phyloP scores from a whole-genome alignment of 768 basidiomycete genomes.

The Podaxis sp. region DNA sequence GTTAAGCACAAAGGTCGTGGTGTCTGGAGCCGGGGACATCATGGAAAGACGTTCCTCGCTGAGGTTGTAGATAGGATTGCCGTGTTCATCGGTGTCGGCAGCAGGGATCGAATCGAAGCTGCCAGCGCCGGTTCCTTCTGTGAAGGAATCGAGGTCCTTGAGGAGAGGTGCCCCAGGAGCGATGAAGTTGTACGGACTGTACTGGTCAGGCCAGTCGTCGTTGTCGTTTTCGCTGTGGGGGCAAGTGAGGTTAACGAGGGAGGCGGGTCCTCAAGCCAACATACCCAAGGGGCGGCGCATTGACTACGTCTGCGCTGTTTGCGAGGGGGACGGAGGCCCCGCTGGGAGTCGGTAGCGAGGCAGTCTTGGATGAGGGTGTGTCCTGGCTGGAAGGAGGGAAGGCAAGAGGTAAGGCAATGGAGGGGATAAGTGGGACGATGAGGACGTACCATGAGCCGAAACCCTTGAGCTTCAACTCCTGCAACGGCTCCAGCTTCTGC shows the following conservation, averaged over 20 bases:
- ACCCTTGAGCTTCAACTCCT: conserved; percentile 12
- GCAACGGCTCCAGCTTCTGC: conserved; percentile 8
- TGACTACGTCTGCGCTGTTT: conserved; percentile 4
- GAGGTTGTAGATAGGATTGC: conserved; percentile 27
- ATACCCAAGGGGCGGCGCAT: conserved; percentile 13
- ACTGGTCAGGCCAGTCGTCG: conserved; percentile 12
- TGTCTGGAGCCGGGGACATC: conserved; percentile 23
- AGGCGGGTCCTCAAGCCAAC: conserved; percentile 9
- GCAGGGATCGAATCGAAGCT: conserved; percentile 45
- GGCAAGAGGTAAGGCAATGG: background rate
- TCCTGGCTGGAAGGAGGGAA: conserved; percentile 19
- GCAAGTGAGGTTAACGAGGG: conserved; percentile 6
- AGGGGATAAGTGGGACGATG: background rate
- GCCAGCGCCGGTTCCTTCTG: conserved; percentile 50
- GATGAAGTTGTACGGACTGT: conserved; percentile 21
- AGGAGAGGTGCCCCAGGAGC: conserved; percentile 43
- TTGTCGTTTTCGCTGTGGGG: conserved; percentile 2
- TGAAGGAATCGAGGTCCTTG: conserved; percentile 57
- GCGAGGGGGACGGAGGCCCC: conserved; percentile 13
- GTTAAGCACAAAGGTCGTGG: conserved; percentile 21
- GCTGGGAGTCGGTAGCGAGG: conserved; percentile 29
- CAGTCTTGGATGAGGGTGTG: conserved; percentile 28
- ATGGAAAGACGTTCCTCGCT: conserved; percentile 17
- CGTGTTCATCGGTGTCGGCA: conserved; percentile 30
- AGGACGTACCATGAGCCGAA: conserved; percentile 12